These are phyloP conservation scores for Piper longum DNA, from an alignment of 164 flowering plant species.

Conservation along the genomic window DNA sequence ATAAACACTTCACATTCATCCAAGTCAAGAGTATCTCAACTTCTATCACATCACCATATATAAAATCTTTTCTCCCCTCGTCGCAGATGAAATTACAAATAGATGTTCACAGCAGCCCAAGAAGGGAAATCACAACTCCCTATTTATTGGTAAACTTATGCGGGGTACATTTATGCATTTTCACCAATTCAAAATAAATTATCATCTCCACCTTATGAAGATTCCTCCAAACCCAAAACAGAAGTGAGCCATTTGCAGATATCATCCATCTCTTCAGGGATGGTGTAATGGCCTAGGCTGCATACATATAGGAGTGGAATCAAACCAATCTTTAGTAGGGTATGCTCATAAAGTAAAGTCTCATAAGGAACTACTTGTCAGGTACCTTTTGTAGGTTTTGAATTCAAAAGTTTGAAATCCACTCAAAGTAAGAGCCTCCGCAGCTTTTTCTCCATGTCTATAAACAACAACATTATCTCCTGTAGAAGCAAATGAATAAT, in stretches of 20 bases:
- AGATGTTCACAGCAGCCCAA: no score
- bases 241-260: constrained; percentile 64
- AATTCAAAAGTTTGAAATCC: constrained; percentile 46
- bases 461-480: constrained; percentile 58
- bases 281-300: constrained; percentile 95
- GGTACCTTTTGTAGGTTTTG: constrained; percentile 56
- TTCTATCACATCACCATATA: no score
- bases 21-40: no score
- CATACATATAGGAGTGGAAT: constrained; percentile 3
- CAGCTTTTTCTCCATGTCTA: constrained; percentile 48
- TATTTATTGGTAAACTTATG: no score
- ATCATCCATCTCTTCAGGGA: constrained; percentile 91
- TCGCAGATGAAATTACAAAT: no score
- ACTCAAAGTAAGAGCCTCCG: constrained; percentile 25
- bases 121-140: no score
- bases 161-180: no score
- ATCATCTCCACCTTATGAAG: not conserved
- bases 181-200: no score
- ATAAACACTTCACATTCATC: no score
- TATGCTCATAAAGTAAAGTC: not conserved
- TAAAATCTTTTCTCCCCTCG: no score
- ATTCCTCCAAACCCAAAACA: constrained; percentile 54
- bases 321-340: no score
- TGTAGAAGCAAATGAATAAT: constrained; percentile 9
- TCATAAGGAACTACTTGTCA: not conserved